Conservation (phyloP, 495 filamentous ascomycete genomes). For the Cercophora samala region DNA sequence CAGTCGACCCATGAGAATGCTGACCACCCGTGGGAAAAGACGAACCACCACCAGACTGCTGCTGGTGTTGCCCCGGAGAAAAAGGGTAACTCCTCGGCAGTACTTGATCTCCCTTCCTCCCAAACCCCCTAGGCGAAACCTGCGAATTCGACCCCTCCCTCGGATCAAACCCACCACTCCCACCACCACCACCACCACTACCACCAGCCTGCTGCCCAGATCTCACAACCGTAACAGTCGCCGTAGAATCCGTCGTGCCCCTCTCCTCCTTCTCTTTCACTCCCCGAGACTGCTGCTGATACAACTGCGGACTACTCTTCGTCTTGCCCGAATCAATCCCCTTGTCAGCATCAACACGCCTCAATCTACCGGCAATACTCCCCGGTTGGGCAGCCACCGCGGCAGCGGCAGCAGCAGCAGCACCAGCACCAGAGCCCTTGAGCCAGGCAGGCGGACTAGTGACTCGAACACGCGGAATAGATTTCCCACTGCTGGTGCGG, state of each 20-base stretch:
- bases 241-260: background rate
- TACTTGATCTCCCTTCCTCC: background rate
- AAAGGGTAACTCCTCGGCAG: background rate
- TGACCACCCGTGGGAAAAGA: background rate
- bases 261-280: background rate
- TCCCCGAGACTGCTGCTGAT: background rate
- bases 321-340: background rate
- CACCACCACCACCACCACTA: background rate
- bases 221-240: background rate
- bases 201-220: background rate
- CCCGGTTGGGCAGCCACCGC: slow-evolving; percentile 31
- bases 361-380: slow-evolving; percentile 25
- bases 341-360: slow-evolving; percentile 19
- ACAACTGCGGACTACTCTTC: slow-evolving; percentile 1
- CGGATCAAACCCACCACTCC: background rate
- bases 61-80: background rate
- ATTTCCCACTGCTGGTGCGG: background rate
- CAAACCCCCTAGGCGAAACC: too few relatives aligned
- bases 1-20: background rate
- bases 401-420: slow-evolving; percentile 26
- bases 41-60: too few relatives aligned
- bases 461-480: slow-evolving; percentile 15
- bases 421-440: slow-evolving; percentile 27
- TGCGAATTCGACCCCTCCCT: background rate
- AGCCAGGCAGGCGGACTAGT: slow-evolving; percentile 40